Conservation (phyloP, 306 rosid genomes). For the Vigna trinervia region DNA sequence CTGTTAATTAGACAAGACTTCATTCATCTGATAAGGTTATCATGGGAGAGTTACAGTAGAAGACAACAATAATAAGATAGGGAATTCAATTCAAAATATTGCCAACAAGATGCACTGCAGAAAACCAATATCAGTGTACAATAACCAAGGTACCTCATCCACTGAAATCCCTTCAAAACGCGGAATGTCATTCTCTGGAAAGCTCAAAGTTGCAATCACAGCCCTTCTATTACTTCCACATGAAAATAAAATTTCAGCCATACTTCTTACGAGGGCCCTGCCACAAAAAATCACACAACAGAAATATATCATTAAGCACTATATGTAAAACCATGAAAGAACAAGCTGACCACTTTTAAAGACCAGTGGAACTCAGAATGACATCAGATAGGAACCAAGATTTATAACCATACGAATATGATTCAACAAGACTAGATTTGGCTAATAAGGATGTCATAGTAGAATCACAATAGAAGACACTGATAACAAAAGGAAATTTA, state of each 20-base stretch:
- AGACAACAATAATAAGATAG: slow-evolving; percentile 34
- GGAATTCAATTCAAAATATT: slow-evolving; percentile 41
- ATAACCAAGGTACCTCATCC: slow-evolving; percentile 66
- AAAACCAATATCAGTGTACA: slow-evolving; percentile 29
- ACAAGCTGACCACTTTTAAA: slow-evolving; percentile 37
- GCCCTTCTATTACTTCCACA: slow-evolving; percentile 81
- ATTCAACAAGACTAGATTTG: slow-evolving; percentile 40
- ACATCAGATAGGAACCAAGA: not conserved
- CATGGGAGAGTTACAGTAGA: slow-evolving; percentile 9
- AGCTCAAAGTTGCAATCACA: slow-evolving; percentile 78
- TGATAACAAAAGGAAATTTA: slow-evolving; percentile 39
- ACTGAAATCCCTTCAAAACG: slow-evolving; percentile 56
- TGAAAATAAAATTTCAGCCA: slow-evolving; percentile 85
- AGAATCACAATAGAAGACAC: slow-evolving; percentile 23
- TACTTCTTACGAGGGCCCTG: slow-evolving; percentile 89
- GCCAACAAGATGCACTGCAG: slow-evolving; percentile 30
- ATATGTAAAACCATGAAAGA: slow-evolving; percentile 35
- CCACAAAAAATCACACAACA: slow-evolving; percentile 39
- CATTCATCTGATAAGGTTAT: slow-evolving; percentile 31
- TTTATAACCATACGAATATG: not conserved
- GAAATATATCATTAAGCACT: slow-evolving; percentile 36
- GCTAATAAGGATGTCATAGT: slow-evolving; percentile 23
- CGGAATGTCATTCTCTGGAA: slow-evolving; percentile 51
- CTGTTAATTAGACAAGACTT: slow-evolving; percentile 52
- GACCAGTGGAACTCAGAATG: slow-evolving; percentile 2